These are phyloP conservation scores for Mimosa pudica DNA, from an alignment of 306 rosid genomes.

Conservation along the genomic window DNA sequence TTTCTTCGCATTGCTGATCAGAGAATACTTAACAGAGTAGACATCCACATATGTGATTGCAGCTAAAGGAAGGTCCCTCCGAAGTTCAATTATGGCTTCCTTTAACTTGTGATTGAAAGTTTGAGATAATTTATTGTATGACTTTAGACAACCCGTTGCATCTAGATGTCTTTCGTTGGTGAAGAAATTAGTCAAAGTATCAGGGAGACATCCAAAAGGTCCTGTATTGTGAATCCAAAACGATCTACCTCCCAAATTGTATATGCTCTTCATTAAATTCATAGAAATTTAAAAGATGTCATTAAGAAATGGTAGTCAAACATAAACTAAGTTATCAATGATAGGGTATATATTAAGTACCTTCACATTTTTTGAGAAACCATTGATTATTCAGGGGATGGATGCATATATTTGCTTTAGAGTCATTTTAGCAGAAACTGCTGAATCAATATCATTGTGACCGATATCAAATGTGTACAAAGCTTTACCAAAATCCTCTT, in stretches of 20 bases:
- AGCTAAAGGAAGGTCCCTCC: conserved; percentile 48
- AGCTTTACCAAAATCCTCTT: background rate
- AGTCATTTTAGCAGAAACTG: conserved; percentile 16
- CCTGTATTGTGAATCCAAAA: conserved; percentile 54
- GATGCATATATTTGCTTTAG: conserved; percentile 38
- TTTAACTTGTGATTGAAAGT: conserved; percentile 57
- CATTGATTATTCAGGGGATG: conserved; percentile 36
- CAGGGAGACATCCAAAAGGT: conserved; percentile 46
- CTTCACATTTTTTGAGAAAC: conserved; percentile 41
- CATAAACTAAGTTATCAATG: too few relatives aligned
- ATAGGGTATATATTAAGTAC: conserved; percentile 20
- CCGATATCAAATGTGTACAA: conserved; percentile 18
- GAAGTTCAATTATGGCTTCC: conserved; percentile 46
- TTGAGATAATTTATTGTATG: conserved; percentile 24
- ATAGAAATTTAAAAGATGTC: background rate
- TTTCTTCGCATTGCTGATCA: conserved; percentile 40
- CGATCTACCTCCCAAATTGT: conserved; percentile 43
- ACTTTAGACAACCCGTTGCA: conserved; percentile 51
- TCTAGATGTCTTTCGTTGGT: conserved; percentile 35
- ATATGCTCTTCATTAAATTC: conserved; percentile 31
- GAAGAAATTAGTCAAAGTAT: conserved; percentile 24
- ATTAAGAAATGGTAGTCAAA: background rate
- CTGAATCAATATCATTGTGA: conserved; percentile 1
- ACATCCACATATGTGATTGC: conserved; percentile 68
- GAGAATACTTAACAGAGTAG: conserved; percentile 41